These are phyloP conservation scores for Mycena galericulata DNA, from an alignment of 768 basidiomycete species.

Conservation along the genomic window DNA sequence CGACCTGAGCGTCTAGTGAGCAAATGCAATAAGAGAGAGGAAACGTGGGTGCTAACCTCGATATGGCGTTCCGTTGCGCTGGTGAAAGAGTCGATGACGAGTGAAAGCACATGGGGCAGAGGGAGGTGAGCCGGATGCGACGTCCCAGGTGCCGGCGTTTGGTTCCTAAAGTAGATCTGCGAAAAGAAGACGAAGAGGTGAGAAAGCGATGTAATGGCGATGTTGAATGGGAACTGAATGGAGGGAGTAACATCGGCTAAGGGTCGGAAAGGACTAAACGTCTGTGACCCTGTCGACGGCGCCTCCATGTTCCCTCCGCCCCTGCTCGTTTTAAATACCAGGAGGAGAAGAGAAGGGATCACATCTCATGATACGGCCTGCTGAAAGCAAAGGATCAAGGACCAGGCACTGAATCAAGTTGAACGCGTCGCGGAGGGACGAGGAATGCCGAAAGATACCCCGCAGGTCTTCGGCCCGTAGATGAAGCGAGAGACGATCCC, in stretches of 20 bases:
- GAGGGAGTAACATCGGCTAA: slow-evolving; percentile 33
- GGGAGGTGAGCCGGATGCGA: slow-evolving; percentile 87
- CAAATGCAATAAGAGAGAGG: background rate
- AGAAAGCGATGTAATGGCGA: slow-evolving; percentile 23
- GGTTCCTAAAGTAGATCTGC: slow-evolving; percentile 99
- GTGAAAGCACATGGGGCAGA: slow-evolving; percentile 79
- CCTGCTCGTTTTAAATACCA: background rate
- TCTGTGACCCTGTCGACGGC: too few relatives aligned
- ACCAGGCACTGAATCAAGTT: slow-evolving; percentile 53
- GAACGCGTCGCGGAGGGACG: slow-evolving; percentile 50
- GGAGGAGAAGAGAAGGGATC: slow-evolving; percentile 32
- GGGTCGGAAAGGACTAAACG: slow-evolving; percentile 15
- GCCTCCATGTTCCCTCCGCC: background rate
- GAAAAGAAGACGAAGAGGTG: slow-evolving; percentile 38
- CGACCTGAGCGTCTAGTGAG: slow-evolving; percentile 68
- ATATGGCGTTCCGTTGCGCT: slow-evolving; percentile 98
- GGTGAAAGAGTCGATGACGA: slow-evolving; percentile 97
- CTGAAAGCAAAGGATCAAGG: slow-evolving; percentile 2
- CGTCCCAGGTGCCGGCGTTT: slow-evolving; percentile 77
- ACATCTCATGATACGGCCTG: slow-evolving; percentile 9
- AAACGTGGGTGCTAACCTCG: slow-evolving; percentile 67
- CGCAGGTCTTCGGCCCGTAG: slow-evolving; percentile 11
- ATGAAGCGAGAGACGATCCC: slow-evolving; percentile 33
- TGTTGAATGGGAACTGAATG: slow-evolving; percentile 25
- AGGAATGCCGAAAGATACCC: slow-evolving; percentile 25